Evolutionary conservation across 805 yeast genomes (phyloP).

Genomic region (Wickerhamiella siamensis): DNA sequence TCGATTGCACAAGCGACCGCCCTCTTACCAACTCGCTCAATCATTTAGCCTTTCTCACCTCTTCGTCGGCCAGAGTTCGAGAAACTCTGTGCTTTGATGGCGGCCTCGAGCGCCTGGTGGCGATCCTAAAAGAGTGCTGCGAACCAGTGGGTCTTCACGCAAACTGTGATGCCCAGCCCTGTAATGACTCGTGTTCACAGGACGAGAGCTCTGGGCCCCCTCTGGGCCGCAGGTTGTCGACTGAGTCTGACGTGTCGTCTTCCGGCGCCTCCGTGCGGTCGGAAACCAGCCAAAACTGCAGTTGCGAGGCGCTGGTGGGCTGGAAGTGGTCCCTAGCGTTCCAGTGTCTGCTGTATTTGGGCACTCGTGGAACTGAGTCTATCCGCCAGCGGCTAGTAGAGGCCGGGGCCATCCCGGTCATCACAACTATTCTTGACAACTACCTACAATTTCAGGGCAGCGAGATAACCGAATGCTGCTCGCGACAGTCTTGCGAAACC

Average conservation of each 20-base stretch:
- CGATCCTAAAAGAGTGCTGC: constrained; percentile 71
- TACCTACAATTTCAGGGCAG: constrained; percentile 26
- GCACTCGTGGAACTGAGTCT: constrained; percentile 82
- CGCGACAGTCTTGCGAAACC: not conserved
- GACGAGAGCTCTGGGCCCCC: too few species aligned
- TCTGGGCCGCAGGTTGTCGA: not conserved
- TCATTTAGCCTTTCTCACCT: constrained; percentile 74
- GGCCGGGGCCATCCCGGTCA: constrained; percentile 81
- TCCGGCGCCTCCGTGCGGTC: not conserved
- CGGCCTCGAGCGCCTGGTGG: constrained; percentile 76
- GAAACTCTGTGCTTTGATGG: constrained; percentile 85
- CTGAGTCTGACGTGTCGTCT: not conserved
- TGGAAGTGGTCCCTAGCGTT: constrained; percentile 97
- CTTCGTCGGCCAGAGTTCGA: constrained; percentile 75
- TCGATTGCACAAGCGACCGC: constrained; percentile 77
- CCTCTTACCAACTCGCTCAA: constrained; percentile 86
- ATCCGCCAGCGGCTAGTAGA: constrained; percentile 76
- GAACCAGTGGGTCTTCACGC: not conserved
- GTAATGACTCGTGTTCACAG: too few species aligned
- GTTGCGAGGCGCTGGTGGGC: constrained; percentile 32
- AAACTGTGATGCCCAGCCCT: too few species aligned
- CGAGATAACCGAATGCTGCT: not conserved
- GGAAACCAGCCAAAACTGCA: not conserved
- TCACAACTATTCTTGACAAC: constrained; percentile 86
- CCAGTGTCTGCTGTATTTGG: constrained; percentile 81